Percentiles rank a stretch among this genome's conserved stretches.
Conservation (phyloP, 108 stramenopile genomes). For the Fragilariopsis cylindrus region DNA sequence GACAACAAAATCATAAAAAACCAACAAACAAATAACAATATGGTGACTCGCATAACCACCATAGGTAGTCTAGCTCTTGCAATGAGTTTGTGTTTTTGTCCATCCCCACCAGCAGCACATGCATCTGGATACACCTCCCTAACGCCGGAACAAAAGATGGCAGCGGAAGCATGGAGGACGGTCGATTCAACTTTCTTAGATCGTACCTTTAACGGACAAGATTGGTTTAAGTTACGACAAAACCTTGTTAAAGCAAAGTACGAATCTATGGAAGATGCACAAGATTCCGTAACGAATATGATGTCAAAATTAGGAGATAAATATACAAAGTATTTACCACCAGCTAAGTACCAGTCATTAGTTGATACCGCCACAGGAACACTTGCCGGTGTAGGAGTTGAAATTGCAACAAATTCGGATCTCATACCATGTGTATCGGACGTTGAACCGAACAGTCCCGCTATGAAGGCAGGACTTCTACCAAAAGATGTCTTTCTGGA, state of each 20-base stretch:
- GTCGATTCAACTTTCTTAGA: constrained; percentile 89
- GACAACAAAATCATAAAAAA: neutral
- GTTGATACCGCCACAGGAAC: constrained; percentile 85
- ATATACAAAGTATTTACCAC: constrained; percentile 92
- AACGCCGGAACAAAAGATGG: constrained; percentile 74
- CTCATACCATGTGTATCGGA: constrained; percentile 57
- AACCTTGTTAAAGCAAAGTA: constrained; percentile 69
- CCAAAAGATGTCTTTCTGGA: constrained; percentile 75
- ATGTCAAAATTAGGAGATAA: constrained; percentile 83
- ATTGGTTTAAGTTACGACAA: constrained; percentile 92
- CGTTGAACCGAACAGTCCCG: constrained; percentile 79
- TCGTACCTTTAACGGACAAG: constrained; percentile 91
- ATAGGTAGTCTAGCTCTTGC: neutral
- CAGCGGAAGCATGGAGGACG: constrained; percentile 83
- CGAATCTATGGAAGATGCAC: constrained; percentile 78
- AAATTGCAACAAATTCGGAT: constrained; percentile 56
- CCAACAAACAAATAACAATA: neutral
- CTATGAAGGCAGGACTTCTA: constrained; percentile 58
- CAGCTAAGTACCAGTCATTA: constrained; percentile 91
- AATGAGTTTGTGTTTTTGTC: neutral
- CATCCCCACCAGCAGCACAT: constrained; percentile 11
- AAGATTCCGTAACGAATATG: constrained; percentile 60
- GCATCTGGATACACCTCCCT: constrained; percentile 70
- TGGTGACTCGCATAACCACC: neutral
- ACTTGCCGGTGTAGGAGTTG: constrained; percentile 83